Evolutionary conservation across 208 protist genomes (phyloP), one percentile per base, ranked within the genome.

Genomic region (Acanthamoeba lugdunensis): DNA sequence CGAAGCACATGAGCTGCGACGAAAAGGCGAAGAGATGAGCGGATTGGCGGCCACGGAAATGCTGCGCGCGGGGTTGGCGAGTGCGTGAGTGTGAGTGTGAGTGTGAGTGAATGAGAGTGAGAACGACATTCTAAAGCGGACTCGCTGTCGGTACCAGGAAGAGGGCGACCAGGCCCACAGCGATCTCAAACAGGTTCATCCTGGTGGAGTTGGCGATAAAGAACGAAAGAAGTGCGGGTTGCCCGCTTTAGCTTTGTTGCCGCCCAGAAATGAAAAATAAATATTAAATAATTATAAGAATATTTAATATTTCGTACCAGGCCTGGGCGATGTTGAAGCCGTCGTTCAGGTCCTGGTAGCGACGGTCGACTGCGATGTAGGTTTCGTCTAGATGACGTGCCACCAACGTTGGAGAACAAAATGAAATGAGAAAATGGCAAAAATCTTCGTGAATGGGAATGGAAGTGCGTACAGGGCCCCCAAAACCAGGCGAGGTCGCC

Each of bases 101-200:
- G 28, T 28, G 69, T 3, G 37, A 4, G 37, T 41, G 3, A 41
- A 41, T 41, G 37, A 1, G 2, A 41, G 3, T 0, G 37, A 0
- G 37, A 13, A 23, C 69, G n/a, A 28, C 14, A 28, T 11, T 14
- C 41, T 16, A 13, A n/a, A 1, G 37, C 37, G 6, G 41, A 48
- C 2, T 41, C 8, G 16, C 11, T 16, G 23, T 79, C 30, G 37
- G 28, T 14, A 89, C 82, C 45, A 69, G 25, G 52, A 30, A 89
- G 14, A 89, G 56, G 23, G 54, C 82, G 52, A 89, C n/a, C 16
- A 67, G 25, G 52, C 82, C 48, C 16, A 89, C 48, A 9, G 30
- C 45, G 5, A 89, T 67, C 56, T 89, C 82, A 67, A 89, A 61
- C 3, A 89, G 82, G 82, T 89, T 89, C 82, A 89, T 89, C 82